A percentile compares a stretch with the other conserved stretches of the same genome.
Conservation (phyloP, 257 asterid species). For the Rehmannia glutinosa region DNA sequence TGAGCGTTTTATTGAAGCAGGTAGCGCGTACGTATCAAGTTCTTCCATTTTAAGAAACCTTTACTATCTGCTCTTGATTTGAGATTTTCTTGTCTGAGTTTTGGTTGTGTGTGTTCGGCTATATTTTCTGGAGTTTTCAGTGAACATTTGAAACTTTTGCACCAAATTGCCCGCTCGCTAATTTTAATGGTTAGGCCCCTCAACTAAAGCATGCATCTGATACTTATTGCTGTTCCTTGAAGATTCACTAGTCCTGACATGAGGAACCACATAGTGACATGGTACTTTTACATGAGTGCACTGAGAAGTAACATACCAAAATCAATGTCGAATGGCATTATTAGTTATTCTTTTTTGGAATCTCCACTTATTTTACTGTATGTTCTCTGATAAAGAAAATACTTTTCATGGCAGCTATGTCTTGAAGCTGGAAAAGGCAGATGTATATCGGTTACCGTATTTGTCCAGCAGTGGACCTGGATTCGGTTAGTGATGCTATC, state of each 20-base stretch:
- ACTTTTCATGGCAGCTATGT: slow-evolving; percentile 62
- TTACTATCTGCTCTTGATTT: slow-evolving; percentile 7
- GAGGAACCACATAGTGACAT: no score
- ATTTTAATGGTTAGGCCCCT: not conserved
- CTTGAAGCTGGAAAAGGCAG: slow-evolving; percentile 96
- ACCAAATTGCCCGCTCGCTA: not conserved
- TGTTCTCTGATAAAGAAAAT: slow-evolving; percentile 22
- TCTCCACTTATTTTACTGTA: not conserved
- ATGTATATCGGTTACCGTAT: slow-evolving; percentile 91
- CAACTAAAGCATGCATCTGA: slow-evolving; percentile 5
- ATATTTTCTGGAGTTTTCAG: not conserved
- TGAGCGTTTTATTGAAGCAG: slow-evolving; percentile 99
- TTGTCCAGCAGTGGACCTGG: slow-evolving; percentile 94
- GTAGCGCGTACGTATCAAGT: slow-evolving; percentile 97
- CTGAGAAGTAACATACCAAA: not conserved
- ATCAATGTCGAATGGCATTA: not conserved
- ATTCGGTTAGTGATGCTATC: slow-evolving; percentile 59
- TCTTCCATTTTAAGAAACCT: slow-evolving; percentile 9
- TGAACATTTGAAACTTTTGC: not conserved
- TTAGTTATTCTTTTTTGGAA: not conserved
- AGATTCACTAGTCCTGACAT: no score
- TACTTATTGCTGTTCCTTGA: not conserved
- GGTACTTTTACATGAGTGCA: not conserved
- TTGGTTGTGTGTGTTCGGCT: not conserved
- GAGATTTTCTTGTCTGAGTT: slow-evolving; percentile 5